Base-by-base conservation (phyloP, 192 early-diverging fungal genomes). In the Oehlia diaphana region DNA sequence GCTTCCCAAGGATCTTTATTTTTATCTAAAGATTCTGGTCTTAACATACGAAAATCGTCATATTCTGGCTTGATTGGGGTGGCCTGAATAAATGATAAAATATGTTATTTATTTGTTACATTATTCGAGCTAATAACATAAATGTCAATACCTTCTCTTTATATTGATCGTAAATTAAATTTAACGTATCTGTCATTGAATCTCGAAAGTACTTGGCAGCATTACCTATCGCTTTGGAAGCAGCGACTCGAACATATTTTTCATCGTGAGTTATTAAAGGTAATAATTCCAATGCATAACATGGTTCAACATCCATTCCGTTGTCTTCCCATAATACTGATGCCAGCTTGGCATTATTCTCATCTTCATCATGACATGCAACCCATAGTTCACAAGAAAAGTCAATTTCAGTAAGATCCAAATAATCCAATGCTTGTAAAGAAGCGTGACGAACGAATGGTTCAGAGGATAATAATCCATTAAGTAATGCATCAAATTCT, bases 31-130 rank as follows among this genome's bases (percentile, higher is more conserved):
- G 95, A 94, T 72, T 92, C 93, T 2, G 93, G 92, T 42, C 94
- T 95, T 1, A 97, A 87, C 76, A 99, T 92, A 61, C 96, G 97
- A 78, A 88, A 97, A 67, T 92, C 92, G 81, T 99, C 96, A 74
- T 94, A 96, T 79, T 96, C 93, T 10, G 96, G 96, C 33, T 90
- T 90, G 23, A 96, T 89, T 14, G 94, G 86, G 53, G 88, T 83
- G 58, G 91, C 87, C 90, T 90, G 83, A 39, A 39, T 16, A 33
- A 63, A 77, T 31, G 4, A 65, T 65, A 8, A 31, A 65, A 31
- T 31, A 65, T 65, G 2, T 64, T n/a, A 28, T 64, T 10, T 28
- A 65, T 65, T 7, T 9, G 1, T 65, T 14, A 31, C 14, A 67
- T 33, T 21, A 47, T 12, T 33, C 13, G 12, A 33, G 14, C 35